These are phyloP conservation scores for Ochromonas danica DNA, from an alignment of 108 stramenopile genomes.

Conservation along the genomic window DNA sequence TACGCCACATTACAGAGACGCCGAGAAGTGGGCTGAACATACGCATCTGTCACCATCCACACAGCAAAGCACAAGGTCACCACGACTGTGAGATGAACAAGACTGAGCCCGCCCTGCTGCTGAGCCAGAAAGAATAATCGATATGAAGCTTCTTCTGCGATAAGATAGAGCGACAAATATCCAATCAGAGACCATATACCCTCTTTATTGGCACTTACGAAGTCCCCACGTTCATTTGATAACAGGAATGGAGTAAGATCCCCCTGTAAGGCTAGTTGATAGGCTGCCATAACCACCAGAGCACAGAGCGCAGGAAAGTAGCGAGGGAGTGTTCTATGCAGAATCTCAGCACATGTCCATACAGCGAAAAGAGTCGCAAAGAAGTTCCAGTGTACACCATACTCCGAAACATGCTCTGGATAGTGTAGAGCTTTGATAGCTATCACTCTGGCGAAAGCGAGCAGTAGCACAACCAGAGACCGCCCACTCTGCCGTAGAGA, in stretches of 20 bases:
- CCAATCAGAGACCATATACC: conserved; percentile 33
- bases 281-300: neutral
- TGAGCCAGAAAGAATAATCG: neutral
- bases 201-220: conserved; percentile 21
- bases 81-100: neutral
- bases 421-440: conserved; percentile 43
- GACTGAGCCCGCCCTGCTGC: neutral
- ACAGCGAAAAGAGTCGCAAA: conserved; percentile 75
- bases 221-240: neutral
- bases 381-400: conserved; percentile 99
- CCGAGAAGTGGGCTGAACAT: conserved; percentile 18
- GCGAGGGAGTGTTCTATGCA: neutral
- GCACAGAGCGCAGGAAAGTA: neutral
- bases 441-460: conserved; percentile 47
- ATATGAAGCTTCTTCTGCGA: neutral
- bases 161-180: conserved; percentile 11
- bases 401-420: conserved; percentile 83
- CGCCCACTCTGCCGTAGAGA: too few relatives aligned
- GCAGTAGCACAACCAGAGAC: conserved; percentile 25
- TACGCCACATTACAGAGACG: conserved; percentile 5
- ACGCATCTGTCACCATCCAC: neutral
- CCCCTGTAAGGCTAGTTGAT: neutral
- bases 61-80: neutral
- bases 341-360: conserved; percentile 8
- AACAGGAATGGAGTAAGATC: neutral